Evolutionary conservation across 352 stramenopile genomes (phyloP), one percentile per base, ranked within the genome.

Genomic region (Detonula confervacea): DNA sequence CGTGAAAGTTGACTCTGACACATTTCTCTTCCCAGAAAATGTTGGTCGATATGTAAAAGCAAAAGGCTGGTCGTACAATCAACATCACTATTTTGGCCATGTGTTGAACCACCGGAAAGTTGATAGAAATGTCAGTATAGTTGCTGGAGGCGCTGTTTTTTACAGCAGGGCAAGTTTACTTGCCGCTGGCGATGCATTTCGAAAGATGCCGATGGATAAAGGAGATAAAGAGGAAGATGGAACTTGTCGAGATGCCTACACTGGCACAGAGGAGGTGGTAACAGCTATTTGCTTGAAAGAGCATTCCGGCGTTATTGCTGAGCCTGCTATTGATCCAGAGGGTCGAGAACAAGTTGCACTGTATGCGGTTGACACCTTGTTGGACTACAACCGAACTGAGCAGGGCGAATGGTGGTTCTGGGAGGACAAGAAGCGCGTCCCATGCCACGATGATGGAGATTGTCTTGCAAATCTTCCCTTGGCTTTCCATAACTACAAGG

Each of bases 341-440:
- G 39, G 66, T 29, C 37, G 77, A 4, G 77, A 85, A 74, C 80
- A 73, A 22, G 64, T 85, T 66, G 65, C 61, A 3, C 29, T 77
- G 47, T 56, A 56, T 22, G 52, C 62, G 35, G 57, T 77, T 55
- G 63, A 62, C 5, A 25, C 54, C 35, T 46, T 81, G 14, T 49
- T 85, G 16, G 67, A 25, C 2, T 85, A 71, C 70, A 85, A 85
- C 55, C 46, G 77, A 24, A 85, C 66, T 6, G 65, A 85, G 30
- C 77, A 85, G 49, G 77, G 77, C 22, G 77, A 85, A 85, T 85
- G 77, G 77, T 85, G 77, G 77, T 85, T 67, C 70, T 85, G 77
- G 77, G 77, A 72, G 33, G 77, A 65, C 29, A 85, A 85, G 44
- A 70, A 70, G 0, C 6, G 77, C 11, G 52, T 39, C 11, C 70